Evolutionary conservation across 768 basidiomycete species (phyloP).

Genomic region (Chalciporus piperatus): DNA sequence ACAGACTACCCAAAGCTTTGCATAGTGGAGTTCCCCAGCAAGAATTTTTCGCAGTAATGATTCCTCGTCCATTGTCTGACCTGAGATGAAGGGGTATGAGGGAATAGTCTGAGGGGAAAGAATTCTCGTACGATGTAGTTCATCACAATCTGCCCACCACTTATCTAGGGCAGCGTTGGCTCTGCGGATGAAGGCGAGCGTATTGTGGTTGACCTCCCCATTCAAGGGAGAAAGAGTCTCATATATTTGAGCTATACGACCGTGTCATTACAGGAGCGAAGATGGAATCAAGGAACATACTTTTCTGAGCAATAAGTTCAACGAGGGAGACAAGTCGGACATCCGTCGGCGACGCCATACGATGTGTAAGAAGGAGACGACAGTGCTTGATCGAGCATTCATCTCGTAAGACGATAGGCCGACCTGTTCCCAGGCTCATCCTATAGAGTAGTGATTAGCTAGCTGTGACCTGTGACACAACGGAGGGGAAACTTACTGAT

Average conservation of each 20-base stretch:
- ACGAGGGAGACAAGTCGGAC: conserved; percentile 84
- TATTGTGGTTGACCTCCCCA: conserved; percentile 82
- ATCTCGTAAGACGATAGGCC: conserved; percentile 86
- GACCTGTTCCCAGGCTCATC: conserved; percentile 89
- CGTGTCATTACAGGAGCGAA: conserved; percentile 3
- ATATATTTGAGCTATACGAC: conserved; percentile 77
- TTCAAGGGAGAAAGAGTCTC: conserved; percentile 85
- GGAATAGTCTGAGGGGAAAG: background rate
- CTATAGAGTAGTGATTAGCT: conserved; percentile 37
- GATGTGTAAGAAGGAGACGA: conserved; percentile 75
- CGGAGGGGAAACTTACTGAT: conserved; percentile 60
- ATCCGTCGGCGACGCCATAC: conserved; percentile 87
- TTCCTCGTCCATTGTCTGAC: conserved; percentile 80
- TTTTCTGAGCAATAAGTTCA: conserved; percentile 89
- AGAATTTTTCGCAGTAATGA: conserved; percentile 84
- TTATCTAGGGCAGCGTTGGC: conserved; percentile 84
- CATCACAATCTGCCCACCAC: conserved; percentile 90
- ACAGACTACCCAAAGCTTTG: conserved; percentile 93
- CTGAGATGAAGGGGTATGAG: conserved; percentile 32
- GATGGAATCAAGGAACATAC: conserved; percentile 40
- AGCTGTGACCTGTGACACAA: background rate
- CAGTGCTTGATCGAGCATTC: conserved; percentile 86
- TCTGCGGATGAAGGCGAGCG: conserved; percentile 82
- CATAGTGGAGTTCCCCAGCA: conserved; percentile 85
- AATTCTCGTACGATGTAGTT: conserved; percentile 65